phyloP scores from a whole-genome alignment of 2,329 filamentous ascomycete species.

The Saccharata proteae region DNA sequence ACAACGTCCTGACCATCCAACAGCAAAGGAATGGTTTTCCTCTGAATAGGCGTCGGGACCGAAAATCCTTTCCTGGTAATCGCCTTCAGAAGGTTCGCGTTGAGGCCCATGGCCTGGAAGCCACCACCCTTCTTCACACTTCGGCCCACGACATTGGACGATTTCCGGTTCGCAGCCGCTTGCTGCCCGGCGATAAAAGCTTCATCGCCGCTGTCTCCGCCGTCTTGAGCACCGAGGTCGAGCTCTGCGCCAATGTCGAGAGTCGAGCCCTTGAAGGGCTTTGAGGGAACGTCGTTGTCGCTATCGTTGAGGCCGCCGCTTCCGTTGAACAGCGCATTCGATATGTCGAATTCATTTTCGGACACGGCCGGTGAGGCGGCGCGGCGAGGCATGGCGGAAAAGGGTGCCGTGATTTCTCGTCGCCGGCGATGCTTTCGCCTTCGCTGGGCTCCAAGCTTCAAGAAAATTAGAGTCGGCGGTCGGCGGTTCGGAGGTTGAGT shows the following conservation, averaged over 20 bases:
- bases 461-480: no score
- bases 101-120: conserved; percentile 90
- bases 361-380: conserved; percentile 71
- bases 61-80: conserved; percentile 91
- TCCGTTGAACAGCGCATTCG: conserved; percentile 64
- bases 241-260: conserved; percentile 22
- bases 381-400: conserved; percentile 69
- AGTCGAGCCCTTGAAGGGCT: conserved; percentile 2
- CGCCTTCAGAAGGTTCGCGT: conserved; percentile 71
- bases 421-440: no score
- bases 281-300: conserved; percentile 18
- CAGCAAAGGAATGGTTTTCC: conserved; percentile 88
- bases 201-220: conserved; percentile 55
- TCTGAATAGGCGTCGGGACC: conserved; percentile 92
- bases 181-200: conserved; percentile 85
- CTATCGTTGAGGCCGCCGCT: conserved; percentile 44
- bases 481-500: no score
- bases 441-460: no score
- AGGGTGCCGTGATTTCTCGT: no score
- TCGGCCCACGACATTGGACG: conserved; percentile 68
- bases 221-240: conserved; percentile 34
- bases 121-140: conserved; percentile 90
- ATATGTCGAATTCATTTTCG: conserved; percentile 86
- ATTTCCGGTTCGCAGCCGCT: conserved; percentile 77
- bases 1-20: conserved; percentile 91